phyloP scores from a whole-genome alignment of 2,329 filamentous ascomycete species.

The Lithohypha guttulata region DNA sequence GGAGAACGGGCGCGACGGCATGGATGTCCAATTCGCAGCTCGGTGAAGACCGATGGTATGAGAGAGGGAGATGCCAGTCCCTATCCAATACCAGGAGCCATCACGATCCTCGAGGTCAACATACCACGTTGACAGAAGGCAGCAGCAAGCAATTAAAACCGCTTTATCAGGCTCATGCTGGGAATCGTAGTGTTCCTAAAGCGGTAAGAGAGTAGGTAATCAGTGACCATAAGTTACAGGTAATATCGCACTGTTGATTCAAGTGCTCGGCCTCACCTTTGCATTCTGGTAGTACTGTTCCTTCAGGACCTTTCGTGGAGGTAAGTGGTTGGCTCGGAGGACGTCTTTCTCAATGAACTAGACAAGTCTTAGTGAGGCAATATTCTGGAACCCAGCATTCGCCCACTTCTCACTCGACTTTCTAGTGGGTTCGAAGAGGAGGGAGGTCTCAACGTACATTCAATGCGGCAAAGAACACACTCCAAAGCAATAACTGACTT shows the following conservation, averaged over 20 bases:
- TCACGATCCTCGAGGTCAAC: constrained; percentile 32
- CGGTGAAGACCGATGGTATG: constrained; percentile 36
- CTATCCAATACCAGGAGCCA: constrained; percentile 38
- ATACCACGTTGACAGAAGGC: constrained; percentile 36
- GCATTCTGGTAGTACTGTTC: constrained; percentile 29
- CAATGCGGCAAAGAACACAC: constrained; percentile 29
- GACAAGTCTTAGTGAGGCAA: too few species aligned
- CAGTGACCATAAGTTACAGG: too few species aligned
- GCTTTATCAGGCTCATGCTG: constrained; percentile 30
- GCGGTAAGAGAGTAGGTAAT: too few species aligned
- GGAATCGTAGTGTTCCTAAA: constrained; percentile 16
- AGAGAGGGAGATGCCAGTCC: constrained; percentile 34
- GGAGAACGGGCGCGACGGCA: constrained; percentile 16
- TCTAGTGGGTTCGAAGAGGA: too few species aligned
- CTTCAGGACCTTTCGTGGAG: constrained; percentile 29
- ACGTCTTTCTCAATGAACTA: constrained; percentile 21
- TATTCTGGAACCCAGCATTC: too few species aligned
- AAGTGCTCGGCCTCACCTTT: too few species aligned
- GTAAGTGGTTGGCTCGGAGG: constrained; percentile 25
- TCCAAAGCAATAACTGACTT: constrained; percentile 28
- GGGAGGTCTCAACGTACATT: too few species aligned
- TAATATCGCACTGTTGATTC: too few species aligned
- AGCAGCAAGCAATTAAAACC: constrained; percentile 32
- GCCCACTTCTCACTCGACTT: too few species aligned
- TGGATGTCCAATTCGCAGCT: constrained; percentile 19